Base-by-base conservation (phyloP, 805 yeast genomes). In the Pichia sporocuriosa region DNA sequence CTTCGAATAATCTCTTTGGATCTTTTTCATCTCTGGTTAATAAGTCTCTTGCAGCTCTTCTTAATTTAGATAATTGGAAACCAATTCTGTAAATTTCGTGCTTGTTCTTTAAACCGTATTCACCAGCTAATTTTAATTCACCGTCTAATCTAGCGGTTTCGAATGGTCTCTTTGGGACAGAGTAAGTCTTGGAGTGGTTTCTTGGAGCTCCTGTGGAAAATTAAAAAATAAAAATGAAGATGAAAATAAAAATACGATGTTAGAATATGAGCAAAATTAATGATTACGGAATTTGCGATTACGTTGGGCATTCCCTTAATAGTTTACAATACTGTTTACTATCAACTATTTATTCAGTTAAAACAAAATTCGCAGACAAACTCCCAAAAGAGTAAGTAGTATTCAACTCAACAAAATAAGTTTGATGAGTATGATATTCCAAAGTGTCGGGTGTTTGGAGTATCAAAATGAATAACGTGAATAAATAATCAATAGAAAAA, bases 1-100 rank as follows among this genome's bases (percentile, higher is more conserved):
- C 98, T 78, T 93, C 98, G 81, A 93, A 93, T 68, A 93, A 84
- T 80, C 98, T 88, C 87, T 89, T 93, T 83, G 96, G 97, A 76
- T 93, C 98, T 83, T 93, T 93, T 81, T 93, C 98, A 67, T 93
- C 98, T 80, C 96, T 88, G 80, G 98, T 93, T 75, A 93, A 83
- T 66, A 93, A 79, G 68, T 93, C 97, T 84, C 98, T 95, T 69
- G 98, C 98, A 72, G 98, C 98, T 80, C 98, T 88, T 80, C 98
- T 89, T 70, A 93, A 90, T 83, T 93, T 93, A 55, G 98, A 93
- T 68, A 93, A 85, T 79, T 93, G 97, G 82, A 84, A 86, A 72
- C 94, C 94, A 71, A 93, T 89, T 84, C 98, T 88, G 95, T 93
- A 93, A 73, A 93, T 87, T 78, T 93, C 98, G 72, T 94, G 86